Percentiles rank a stretch among this genome's conserved stretches.
Evolutionary conservation across 73 alveolate species (phyloP).

Genomic region (Uronychia binucleata): DNA sequence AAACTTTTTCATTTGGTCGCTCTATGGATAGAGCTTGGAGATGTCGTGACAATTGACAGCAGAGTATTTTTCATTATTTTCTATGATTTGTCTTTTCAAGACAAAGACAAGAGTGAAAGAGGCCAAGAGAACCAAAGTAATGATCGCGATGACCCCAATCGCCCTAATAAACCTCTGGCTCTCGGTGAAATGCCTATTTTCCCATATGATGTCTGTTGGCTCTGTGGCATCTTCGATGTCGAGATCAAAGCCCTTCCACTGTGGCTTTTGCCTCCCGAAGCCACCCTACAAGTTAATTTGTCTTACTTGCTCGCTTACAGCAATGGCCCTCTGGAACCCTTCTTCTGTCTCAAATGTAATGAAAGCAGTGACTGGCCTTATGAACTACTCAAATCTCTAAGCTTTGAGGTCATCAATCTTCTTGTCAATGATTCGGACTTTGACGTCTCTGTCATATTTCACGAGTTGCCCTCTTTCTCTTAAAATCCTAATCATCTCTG

Average conservation of each 20-base stretch:
- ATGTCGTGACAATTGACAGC: not conserved
- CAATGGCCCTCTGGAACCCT: conserved; percentile 30
- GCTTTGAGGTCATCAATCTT: not conserved
- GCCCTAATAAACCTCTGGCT: not conserved
- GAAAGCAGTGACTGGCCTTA: conserved; percentile 42
- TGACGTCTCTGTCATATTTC: not conserved
- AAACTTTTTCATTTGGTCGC: not conserved
- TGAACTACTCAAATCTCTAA: not conserved
- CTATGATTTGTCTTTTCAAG: not conserved
- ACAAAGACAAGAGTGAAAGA: not conserved
- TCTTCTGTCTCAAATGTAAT: conserved; percentile 50
- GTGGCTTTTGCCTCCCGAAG: not conserved
- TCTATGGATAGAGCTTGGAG: not conserved
- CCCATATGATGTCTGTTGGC: conserved; percentile 53
- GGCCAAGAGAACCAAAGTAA: not conserved
- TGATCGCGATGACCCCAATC: not conserved
- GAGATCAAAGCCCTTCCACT: not conserved
- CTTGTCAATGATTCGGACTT: conserved; percentile 10
- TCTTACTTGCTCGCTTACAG: not conserved
- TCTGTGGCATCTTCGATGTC: conserved; percentile 45
- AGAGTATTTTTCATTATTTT: not conserved
- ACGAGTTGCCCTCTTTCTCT: conserved; percentile 27
- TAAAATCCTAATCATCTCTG: conserved; percentile 18
- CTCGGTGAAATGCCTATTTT: not conserved
- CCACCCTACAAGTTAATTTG: no score